phyloP scores from a whole-genome alignment of 345 rosid species.

The Populus deltoides region DNA sequence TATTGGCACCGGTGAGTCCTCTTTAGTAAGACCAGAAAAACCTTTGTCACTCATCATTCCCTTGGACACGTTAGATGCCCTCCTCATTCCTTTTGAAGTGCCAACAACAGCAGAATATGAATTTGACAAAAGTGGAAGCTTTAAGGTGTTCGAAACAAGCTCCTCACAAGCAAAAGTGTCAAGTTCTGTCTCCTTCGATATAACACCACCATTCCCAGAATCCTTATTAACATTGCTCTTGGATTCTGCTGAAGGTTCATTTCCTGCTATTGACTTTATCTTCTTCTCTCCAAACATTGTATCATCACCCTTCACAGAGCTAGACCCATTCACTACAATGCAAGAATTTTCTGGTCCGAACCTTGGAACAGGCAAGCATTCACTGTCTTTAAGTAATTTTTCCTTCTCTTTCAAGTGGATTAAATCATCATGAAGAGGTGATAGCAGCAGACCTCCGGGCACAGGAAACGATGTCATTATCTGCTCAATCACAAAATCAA shows the following conservation, averaged over 20 bases:
- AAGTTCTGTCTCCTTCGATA: slow-evolving; percentile 38
- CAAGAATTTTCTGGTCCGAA: slow-evolving; percentile 26
- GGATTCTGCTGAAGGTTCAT: slow-evolving; percentile 37
- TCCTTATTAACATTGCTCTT: slow-evolving; percentile 35
- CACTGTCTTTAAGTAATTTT: slow-evolving; percentile 34
- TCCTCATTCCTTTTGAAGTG: slow-evolving; percentile 28
- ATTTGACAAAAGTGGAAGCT: slow-evolving; percentile 67
- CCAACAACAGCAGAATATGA: slow-evolving; percentile 35
- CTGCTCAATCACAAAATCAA: slow-evolving; percentile 50
- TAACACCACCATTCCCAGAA: slow-evolving; percentile 27
- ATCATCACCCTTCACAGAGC: slow-evolving; percentile 40
- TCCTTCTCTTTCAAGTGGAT: slow-evolving; percentile 48
- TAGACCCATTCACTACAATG: slow-evolving; percentile 29
- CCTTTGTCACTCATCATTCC: slow-evolving; percentile 38
- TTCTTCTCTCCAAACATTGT: slow-evolving; percentile 45
- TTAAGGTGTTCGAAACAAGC: slow-evolving; percentile 59
- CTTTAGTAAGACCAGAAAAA: slow-evolving; percentile 37
- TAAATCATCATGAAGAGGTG: slow-evolving; percentile 76
- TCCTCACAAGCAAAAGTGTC: slow-evolving; percentile 57
- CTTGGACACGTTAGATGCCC: slow-evolving; percentile 30
- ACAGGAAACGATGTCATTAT: slow-evolving; percentile 69
- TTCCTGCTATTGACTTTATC: slow-evolving; percentile 38
- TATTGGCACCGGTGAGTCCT: slow-evolving; percentile 37
- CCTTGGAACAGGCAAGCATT: slow-evolving; percentile 26
- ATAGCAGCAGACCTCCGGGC: slow-evolving; percentile 48